phyloP scores from a whole-genome alignment of 192 early-diverging fungal species.

The Tieghemiomyces parasiticus region DNA sequence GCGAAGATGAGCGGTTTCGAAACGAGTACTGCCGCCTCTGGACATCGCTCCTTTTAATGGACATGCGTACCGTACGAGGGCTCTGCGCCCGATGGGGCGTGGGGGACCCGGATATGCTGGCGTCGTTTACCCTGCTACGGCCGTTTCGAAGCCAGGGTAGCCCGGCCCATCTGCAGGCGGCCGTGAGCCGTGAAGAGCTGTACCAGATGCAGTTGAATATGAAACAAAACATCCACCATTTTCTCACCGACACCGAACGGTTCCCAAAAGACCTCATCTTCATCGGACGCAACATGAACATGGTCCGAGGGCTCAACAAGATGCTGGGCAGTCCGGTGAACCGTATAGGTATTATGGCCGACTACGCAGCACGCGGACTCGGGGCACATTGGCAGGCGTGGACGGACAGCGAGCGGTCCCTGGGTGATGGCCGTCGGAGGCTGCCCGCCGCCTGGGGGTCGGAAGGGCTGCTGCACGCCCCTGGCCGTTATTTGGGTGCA shows the following conservation, averaged over 20 bases:
- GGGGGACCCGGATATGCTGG: constrained; percentile 21
- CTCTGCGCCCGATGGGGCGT: constrained; percentile 63
- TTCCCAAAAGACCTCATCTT: constrained; percentile 86
- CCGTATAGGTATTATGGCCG: constrained; percentile 70
- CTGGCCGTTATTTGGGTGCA: constrained; percentile 6
- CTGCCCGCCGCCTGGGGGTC: neutral
- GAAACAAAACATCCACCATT: constrained; percentile 54
- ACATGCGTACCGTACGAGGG: constrained; percentile 37
- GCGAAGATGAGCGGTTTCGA: constrained; percentile 49
- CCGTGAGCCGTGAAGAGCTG: constrained; percentile 11
- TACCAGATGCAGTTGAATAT: constrained; percentile 60
- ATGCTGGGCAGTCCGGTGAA: constrained; percentile 73
- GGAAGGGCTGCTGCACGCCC: neutral
- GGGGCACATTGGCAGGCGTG: constrained; percentile 25
- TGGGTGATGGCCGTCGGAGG: neutral
- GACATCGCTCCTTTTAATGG: constrained; percentile 64
- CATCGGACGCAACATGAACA: constrained; percentile 76
- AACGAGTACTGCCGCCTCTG: constrained; percentile 73
- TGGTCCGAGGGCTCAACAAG: constrained; percentile 75
- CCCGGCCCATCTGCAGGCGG: neutral
- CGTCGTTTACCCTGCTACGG: constrained; percentile 25
- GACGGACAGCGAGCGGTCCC: constrained; percentile 4
- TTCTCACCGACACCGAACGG: constrained; percentile 47
- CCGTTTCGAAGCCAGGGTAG: constrained; percentile 15
- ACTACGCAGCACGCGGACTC: constrained; percentile 51